Evolutionary conservation across 345 rosid genomes (phyloP).

Genomic region (Salix suchowensis): DNA sequence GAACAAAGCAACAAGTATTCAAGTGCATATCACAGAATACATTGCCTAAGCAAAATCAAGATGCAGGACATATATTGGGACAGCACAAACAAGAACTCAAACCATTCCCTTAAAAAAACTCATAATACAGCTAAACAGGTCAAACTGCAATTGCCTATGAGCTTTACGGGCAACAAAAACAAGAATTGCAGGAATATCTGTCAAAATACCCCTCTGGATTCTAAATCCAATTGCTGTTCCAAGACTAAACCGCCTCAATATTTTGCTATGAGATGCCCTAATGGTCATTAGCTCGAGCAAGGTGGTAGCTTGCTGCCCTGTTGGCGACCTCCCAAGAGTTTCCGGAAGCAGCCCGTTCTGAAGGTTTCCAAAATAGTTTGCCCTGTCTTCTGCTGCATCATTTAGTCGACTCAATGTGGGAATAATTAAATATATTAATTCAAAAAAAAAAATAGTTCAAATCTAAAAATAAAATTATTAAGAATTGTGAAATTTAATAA

Average conservation of each 20-base stretch:
- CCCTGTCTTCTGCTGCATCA: constrained; percentile 86
- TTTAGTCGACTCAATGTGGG: constrained; percentile 74
- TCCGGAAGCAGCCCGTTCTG: constrained; percentile 90
- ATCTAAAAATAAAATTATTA: no score
- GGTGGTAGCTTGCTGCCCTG: constrained; percentile 84
- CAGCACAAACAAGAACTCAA: background rate
- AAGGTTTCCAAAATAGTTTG: constrained; percentile 90
- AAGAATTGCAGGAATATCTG: constrained; percentile 84
- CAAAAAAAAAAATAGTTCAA: no score
- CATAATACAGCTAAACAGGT: no score
- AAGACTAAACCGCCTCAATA: constrained; percentile 74
- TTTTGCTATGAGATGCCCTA: constrained; percentile 92
- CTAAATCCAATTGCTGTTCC: constrained; percentile 95
- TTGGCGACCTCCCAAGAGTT: constrained; percentile 61
- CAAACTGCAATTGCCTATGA: constrained; percentile 51
- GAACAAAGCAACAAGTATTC: background rate
- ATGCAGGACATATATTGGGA: background rate
- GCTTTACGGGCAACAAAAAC: constrained; percentile 95
- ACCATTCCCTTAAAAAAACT: no score
- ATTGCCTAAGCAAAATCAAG: background rate
- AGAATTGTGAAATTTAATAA: no score
- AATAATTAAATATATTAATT: constrained; percentile 5
- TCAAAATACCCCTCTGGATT: constrained; percentile 65
- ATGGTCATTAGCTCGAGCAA: constrained; percentile 91
- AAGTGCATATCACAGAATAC: background rate